Base-by-base conservation (phyloP, 1,139 yeast genomes). In the Yamadazyma aaseri region DNA sequence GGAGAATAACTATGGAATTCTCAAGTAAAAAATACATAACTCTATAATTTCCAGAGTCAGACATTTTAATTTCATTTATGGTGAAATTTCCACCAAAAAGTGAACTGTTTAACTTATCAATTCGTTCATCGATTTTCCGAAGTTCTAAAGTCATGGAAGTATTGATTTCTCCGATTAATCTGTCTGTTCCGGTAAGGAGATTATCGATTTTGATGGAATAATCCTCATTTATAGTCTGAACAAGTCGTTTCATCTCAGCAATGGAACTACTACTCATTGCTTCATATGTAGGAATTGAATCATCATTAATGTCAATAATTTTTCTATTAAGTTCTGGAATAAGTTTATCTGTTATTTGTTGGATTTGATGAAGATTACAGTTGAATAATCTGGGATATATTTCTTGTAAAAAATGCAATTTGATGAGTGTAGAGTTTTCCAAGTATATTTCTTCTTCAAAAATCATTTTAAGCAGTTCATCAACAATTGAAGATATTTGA, bases 81-180 rank as follows among this genome's bases (percentile, higher is more conserved):
- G 48, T 49, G 3, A 66, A 63, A 36, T 48, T 41, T 39, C 49
- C 51, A 7, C 58, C 55, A 38, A 62, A 61, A 12, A 67, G 45
- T 6, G 68, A 58, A 3, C 47, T 42, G 36, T 73, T 72, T 32
- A 81, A 60, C 29, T 70, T 71, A 40, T 84, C 95, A 17, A 81
- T 63, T 32, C 79, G 71, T 51, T 86, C 95, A 33, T 75, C 75
- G n/a, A 85, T 64, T 42, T 79, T 76, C 37, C 95, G 66, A 26
- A 86, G 63, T 47, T 85, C 86, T 34, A 86, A 60, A 20, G 89
- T 77, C 33, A 86, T 62, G 1, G 94, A 82, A 0, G 96, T 87
- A 55, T 83, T 86, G 40, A 87, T 82, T 51, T 86, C 95, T 44
- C 92, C 85, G 38, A 84, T 75, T 15, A 86, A 73, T 42, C 95